Conservation (phyloP, 345 rosid species). For the Microcos paniculata region DNA sequence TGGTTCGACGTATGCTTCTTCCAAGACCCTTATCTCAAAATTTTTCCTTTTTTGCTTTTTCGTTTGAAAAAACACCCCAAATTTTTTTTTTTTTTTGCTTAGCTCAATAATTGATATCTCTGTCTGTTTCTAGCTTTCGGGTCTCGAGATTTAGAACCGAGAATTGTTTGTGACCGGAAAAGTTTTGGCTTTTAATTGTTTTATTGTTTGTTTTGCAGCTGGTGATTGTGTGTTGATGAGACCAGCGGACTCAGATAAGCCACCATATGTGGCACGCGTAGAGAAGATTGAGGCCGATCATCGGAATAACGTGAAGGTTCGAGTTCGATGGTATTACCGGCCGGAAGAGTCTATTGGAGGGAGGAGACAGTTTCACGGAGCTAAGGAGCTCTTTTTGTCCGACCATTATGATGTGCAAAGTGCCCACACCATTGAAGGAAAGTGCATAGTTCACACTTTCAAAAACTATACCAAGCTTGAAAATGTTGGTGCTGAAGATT, state of each 20-base stretch:
- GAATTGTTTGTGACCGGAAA: not conserved
- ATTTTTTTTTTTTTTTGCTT: not conserved
- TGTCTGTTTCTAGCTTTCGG: not conserved
- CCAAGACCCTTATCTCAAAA: not conserved
- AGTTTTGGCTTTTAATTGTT: not conserved
- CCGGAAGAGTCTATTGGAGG: slow-evolving; percentile 93
- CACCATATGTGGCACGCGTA: slow-evolving; percentile 80
- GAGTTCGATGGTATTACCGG: slow-evolving; percentile 78
- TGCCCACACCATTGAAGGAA: slow-evolving; percentile 82
- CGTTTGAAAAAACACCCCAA: not conserved
- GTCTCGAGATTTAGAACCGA: not conserved
- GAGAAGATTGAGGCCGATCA: slow-evolving; percentile 82
- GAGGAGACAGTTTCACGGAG: slow-evolving; percentile 83
- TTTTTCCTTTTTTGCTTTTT: slow-evolving; percentile 1
- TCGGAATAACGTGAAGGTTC: slow-evolving; percentile 72
- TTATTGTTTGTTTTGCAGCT: slow-evolving; percentile 37
- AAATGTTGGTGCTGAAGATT: slow-evolving; percentile 83
- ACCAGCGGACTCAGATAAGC: slow-evolving; percentile 74
- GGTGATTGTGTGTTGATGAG: slow-evolving; percentile 88
- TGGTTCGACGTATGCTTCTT: slow-evolving; percentile 52
- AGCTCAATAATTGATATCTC: not conserved
- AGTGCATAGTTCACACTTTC: slow-evolving; percentile 78
- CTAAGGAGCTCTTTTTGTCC: slow-evolving; percentile 76
- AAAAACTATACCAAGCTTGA: slow-evolving; percentile 83
- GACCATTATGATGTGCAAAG: slow-evolving; percentile 79